Conservation (phyloP, 371 early-diverging fungal species). For the Conidiobolus incongruus region DNA sequence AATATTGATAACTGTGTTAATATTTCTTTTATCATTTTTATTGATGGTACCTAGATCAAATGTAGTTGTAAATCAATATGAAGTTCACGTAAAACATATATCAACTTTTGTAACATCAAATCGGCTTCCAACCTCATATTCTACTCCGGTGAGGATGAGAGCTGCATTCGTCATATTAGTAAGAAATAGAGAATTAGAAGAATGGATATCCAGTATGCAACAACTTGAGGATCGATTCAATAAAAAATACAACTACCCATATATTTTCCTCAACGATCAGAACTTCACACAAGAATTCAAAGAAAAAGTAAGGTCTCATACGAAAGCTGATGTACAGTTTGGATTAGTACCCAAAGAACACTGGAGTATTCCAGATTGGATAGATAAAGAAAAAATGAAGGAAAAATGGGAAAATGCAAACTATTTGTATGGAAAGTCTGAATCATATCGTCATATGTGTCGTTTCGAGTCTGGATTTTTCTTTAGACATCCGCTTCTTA, state of each 20-base stretch:
- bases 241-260: conserved; percentile 53
- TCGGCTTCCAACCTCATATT: no score
- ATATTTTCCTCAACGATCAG: conserved; percentile 59
- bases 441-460: conserved; percentile 88
- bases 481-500: conserved; percentile 52
- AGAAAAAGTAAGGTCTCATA: conserved; percentile 16
- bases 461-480: conserved; percentile 75
- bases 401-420: conserved; percentile 21
- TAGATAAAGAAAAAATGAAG: conserved; percentile 38
- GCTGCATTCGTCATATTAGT: conserved; percentile 38
- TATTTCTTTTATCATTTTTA: no score
- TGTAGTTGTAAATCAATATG: no score
- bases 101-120: no score
- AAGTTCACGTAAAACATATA: no score
- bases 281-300: conserved; percentile 59
- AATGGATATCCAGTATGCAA: conserved; percentile 31
- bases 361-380: conserved; percentile 63
- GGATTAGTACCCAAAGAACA: conserved; percentile 41
- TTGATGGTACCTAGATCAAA: no score
- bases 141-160: no score
- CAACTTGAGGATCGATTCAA: conserved; percentile 70
- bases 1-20: no score
- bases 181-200: conserved; percentile 49
- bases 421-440: conserved; percentile 56
- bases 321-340: conserved; percentile 32